Evolutionary conservation across 208 protist genomes (phyloP), one percentile per base, ranked within the genome.

Genomic region (Acanthamoeba castellanii): DNA sequence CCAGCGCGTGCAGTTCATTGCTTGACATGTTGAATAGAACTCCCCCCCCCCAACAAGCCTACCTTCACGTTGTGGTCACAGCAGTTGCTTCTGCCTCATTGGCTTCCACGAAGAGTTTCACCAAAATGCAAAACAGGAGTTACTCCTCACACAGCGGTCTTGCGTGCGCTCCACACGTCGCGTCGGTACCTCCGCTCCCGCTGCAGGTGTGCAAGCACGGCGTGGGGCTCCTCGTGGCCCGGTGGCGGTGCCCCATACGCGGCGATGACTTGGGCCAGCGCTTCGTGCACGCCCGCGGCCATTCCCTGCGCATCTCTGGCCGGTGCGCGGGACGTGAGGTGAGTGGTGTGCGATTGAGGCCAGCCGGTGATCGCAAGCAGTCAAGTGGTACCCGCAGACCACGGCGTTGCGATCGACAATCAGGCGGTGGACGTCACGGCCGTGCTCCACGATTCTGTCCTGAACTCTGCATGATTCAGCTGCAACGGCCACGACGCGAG

Each of bases 91-190:
- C 50, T 8, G 9, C 7, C 47, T 52, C 47, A 14, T 18, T 55
- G 50, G 37, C 37, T 37, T 37, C 37, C 37, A 37, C 37, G 37
- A 37, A 37, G 37, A 3, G 37, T 37, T 37, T 37, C 3, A 37
- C 3, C 3, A 55, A 72, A 72, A 37, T 37, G 37, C 37, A 37
- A 37, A 37, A 0, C 37, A 37, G 37, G 37, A 37, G 37, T 3
- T 37, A 3, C 37, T 37, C 50, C 50, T 82, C 25, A 84, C 4
- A 55, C 45, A 0, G 25, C n/a, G 18, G 34, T 47, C 76, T 84
- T 84, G 45, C 76, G 45, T 84, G 50, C 78, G 50, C 78, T 61
- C 78, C 78, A 87, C 25, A 87, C 78, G 50, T 87, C 78, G 78
- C 78, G 78, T 22, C 14, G 27, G 30, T 87, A 87, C 25, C 78